Conservation (phyloP, 2,329 filamentous ascomycete genomes). For the Claviceps sp. region DNA sequence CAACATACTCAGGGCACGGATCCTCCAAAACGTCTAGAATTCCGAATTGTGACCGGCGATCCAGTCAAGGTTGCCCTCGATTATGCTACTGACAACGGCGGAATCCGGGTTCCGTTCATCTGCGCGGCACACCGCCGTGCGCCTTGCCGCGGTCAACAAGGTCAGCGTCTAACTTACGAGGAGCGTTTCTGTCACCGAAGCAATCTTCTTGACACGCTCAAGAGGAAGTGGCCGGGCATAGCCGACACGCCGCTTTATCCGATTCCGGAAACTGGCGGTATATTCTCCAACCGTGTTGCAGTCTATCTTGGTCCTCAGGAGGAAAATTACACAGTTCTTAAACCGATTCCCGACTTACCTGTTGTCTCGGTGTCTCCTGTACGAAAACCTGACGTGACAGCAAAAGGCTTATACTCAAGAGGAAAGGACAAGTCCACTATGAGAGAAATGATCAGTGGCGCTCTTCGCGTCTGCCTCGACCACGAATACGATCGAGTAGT, state of each 20-base stretch:
- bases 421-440: conserved; percentile 57
- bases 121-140: conserved; percentile 65
- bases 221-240: conserved; percentile 41
- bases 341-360: conserved; percentile 44
- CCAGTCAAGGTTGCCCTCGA: conserved; percentile 47
- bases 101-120: conserved; percentile 46
- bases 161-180: conserved; percentile 33
- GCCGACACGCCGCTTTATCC: conserved; percentile 47
- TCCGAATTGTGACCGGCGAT: conserved; percentile 41
- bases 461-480: conserved; percentile 54
- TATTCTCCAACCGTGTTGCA: conserved; percentile 58
- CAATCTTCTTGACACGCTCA: conserved; percentile 56
- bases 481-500: conserved; percentile 43
- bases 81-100: conserved; percentile 33
- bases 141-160: conserved; percentile 71
- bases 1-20: conserved; percentile 21
- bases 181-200: conserved; percentile 64
- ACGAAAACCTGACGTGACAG: conserved; percentile 61
- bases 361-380: conserved; percentile 64
- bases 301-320: conserved; percentile 56
- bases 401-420: conserved; percentile 58
- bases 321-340: conserved; percentile 46
- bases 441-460: conserved; percentile 57
- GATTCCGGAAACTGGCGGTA: conserved; percentile 54
- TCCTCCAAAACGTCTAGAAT: conserved; percentile 34